Evolutionary conservation across 495 filamentous ascomycete species (phyloP).

Genomic region (Parathielavia hyrcaniae): DNA sequence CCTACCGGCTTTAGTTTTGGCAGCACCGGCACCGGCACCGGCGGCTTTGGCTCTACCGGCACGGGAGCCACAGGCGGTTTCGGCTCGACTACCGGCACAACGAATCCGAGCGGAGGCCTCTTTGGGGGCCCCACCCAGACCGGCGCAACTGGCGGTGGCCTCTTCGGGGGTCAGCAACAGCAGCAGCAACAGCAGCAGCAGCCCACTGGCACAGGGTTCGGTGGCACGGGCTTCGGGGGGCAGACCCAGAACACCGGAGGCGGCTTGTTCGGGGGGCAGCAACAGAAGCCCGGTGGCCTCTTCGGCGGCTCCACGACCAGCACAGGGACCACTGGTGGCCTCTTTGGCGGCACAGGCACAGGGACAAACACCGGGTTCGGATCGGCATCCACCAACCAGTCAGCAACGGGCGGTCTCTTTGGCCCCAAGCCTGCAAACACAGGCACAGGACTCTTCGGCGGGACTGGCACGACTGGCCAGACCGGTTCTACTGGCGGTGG

Average conservation of each 20-base stretch:
- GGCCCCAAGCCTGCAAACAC: conserved; percentile 48
- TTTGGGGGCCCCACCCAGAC: conserved; percentile 46
- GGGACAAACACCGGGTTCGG: conserved; percentile 4
- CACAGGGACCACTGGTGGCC: conserved; percentile 35
- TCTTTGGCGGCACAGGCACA: conserved; percentile 39
- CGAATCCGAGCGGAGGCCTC: conserved; percentile 50
- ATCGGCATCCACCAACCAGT: conserved; percentile 20
- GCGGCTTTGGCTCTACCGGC: conserved; percentile 28
- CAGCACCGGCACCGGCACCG: conserved; percentile 26
- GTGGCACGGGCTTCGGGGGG: conserved; percentile 24
- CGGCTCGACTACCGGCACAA: conserved; percentile 28
- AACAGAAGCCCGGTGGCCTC: conserved; percentile 39
- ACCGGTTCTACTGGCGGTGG: conserved; percentile 39
- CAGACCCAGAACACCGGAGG: conserved; percentile 37
- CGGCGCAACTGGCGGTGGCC: conserved; percentile 34
- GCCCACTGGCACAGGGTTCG: conserved; percentile 22
- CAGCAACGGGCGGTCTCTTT: conserved; percentile 53
- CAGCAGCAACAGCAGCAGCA: conserved; percentile 20
- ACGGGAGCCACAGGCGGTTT: conserved; percentile 22
- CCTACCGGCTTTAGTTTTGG: conserved; percentile 32
- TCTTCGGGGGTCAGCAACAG: conserved; percentile 45
- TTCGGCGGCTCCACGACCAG: conserved; percentile 41
- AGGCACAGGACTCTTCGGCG: conserved; percentile 44
- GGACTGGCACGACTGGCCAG: conserved; percentile 35
- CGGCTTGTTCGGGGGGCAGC: conserved; percentile 55